Conservation (phyloP, 129 eudicot genomes). For the Chrysanthemum seticuspe region DNA sequence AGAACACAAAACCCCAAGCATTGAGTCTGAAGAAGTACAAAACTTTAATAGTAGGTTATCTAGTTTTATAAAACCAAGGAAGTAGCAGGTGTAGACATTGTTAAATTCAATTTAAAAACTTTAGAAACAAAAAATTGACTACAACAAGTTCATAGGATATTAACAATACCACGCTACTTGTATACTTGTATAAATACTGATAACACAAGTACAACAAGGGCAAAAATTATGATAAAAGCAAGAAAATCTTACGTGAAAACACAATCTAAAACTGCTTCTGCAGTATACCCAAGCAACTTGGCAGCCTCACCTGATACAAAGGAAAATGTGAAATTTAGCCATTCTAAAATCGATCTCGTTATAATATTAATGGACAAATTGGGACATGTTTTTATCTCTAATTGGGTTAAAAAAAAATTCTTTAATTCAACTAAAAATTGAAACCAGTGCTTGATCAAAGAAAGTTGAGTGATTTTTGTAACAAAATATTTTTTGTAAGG, state of each 20-base stretch:
- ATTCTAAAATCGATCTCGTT: neutral
- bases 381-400: too few relatives aligned
- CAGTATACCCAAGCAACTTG: neutral
- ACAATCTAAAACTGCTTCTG: neutral
- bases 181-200: too few relatives aligned
- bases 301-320: neutral
- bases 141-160: too few relatives aligned
- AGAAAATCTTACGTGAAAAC: neutral
- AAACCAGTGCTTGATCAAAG: neutral
- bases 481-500: too few relatives aligned
- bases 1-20: neutral
- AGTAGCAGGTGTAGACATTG: too few relatives aligned
- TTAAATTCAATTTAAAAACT: too few relatives aligned
- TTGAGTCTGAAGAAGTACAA: neutral
- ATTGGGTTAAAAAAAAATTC: neutral
- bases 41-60: neutral
- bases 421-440: neutral
- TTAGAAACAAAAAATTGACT: too few relatives aligned
- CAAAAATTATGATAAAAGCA: neutral
- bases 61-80: neutral
- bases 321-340: neutral
- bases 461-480: too few relatives aligned
- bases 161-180: too few relatives aligned
- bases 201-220: neutral
- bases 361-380: neutral